A percentile compares a stretch with the other conserved stretches of the same genome.
Conservation (phyloP, 2,329 filamentous ascomycete genomes). For the Colletotrichum sp. region DNA sequence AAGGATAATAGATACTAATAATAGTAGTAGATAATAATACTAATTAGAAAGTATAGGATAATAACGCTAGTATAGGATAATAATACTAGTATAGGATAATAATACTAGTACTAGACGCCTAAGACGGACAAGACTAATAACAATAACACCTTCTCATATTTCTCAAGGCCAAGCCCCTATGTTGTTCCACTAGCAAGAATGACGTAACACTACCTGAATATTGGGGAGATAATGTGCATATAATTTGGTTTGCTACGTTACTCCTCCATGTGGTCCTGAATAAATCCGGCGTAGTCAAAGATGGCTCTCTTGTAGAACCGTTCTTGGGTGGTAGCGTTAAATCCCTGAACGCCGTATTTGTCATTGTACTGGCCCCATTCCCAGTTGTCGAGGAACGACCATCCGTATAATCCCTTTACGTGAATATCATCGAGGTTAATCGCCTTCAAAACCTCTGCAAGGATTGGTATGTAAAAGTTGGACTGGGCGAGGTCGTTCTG, state of each 20-base stretch:
- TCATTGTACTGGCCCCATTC: slow-evolving; percentile 32
- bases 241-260: not conserved
- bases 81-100: too few relatives aligned
- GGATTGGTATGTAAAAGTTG: slow-evolving; percentile 58
- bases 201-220: not conserved
- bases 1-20: too few relatives aligned
- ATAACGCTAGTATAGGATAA: too few relatives aligned
- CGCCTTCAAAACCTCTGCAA: slow-evolving; percentile 56
- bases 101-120: too few relatives aligned
- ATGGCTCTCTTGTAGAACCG: slow-evolving; percentile 61
- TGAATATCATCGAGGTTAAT: slow-evolving; percentile 62
- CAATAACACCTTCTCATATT: too few relatives aligned
- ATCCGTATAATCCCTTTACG: slow-evolving; percentile 58
- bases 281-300: slow-evolving; percentile 60
- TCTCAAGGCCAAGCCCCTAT: too few relatives aligned
- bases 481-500: slow-evolving; percentile 49
- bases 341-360: slow-evolving; percentile 61
- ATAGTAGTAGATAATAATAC: too few relatives aligned
- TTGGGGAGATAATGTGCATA: rapidly evolving
- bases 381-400: slow-evolving; percentile 60
- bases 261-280: not conserved
- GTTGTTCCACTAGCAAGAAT: too few relatives aligned
- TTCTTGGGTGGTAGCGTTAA: slow-evolving; percentile 57
- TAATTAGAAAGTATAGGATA: too few relatives aligned
- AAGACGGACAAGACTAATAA: too few relatives aligned